These are phyloP conservation scores for Claviceps paspali DNA, from an alignment of 2,329 filamentous ascomycete genomes.

Conservation along the genomic window DNA sequence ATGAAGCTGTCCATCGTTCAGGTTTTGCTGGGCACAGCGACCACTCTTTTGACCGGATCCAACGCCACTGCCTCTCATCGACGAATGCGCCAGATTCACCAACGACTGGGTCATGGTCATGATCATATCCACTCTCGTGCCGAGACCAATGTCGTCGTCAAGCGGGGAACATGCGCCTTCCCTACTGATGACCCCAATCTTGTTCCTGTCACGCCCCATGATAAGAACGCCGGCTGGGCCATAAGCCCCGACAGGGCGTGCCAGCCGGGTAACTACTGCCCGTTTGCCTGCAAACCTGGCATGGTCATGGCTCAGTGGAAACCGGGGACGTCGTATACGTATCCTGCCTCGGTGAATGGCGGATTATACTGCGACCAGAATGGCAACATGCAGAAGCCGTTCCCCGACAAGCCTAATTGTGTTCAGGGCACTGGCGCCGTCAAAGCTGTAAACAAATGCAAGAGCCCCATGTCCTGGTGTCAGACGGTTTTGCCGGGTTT, in stretches of 20 bases:
- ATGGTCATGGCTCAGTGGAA: slow-evolving; percentile 72
- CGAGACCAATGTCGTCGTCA: slow-evolving; percentile 23
- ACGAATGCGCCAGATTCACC: slow-evolving; percentile 24
- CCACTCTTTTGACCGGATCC: slow-evolving; percentile 26
- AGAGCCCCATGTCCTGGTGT: slow-evolving; percentile 52
- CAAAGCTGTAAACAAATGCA: slow-evolving; percentile 49
- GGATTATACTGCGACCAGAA: slow-evolving; percentile 55
- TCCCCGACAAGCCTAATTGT: slow-evolving; percentile 52
- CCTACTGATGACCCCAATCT: slow-evolving; percentile 47
- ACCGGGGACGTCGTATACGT: slow-evolving; percentile 50
- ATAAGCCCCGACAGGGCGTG: slow-evolving; percentile 64
- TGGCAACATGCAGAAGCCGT: slow-evolving; percentile 54
- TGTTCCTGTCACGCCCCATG: slow-evolving; percentile 48
- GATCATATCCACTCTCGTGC: slow-evolving; percentile 9
- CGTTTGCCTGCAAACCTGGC: slow-evolving; percentile 60
- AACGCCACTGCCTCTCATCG: slow-evolving; percentile 18
- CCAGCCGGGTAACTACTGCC: slow-evolving; percentile 53
- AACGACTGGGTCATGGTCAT: slow-evolving; percentile 15
- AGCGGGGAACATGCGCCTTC: slow-evolving; percentile 47
- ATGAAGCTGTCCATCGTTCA: slow-evolving; percentile 41
- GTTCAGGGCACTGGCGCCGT: slow-evolving; percentile 52
- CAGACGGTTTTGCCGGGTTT: slow-evolving; percentile 68
- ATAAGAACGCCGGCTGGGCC: slow-evolving; percentile 59
- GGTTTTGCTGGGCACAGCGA: slow-evolving; percentile 32
- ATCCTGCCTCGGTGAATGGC: slow-evolving; percentile 60